Evolutionary conservation across 78 protist genomes (phyloP), one percentile per base, ranked within the genome.

Genomic region (Polysphondylium violaceum): DNA sequence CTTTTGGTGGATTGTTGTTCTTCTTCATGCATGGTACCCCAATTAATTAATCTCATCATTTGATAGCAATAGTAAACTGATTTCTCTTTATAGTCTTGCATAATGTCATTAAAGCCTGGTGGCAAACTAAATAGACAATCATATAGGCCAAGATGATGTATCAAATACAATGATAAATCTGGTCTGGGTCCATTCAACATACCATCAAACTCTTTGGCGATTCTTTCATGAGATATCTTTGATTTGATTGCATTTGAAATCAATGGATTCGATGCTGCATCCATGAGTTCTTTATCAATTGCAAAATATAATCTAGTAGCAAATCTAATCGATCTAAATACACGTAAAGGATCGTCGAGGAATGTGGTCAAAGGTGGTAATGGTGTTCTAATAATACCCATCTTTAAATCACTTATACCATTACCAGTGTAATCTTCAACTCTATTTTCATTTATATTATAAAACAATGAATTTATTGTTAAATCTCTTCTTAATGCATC

Each of bases 311-410:
- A 76, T 31, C 98, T 93, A 11, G 89, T 43, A n/a, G 98, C 94
- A 60, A 96, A 98, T n/a, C 99, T 81, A 47, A 96, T 69, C 0
- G 96, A 89, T 27, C 99, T 78, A 31, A 98, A 76, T 21, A 96
- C 92, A 29, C 99, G 93, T 43, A 98, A 87, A 11, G 99, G 99
- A 76, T 98, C 99, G 41, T 98, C 99, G 27, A 50, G 19, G 59
- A 98, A 95, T 3, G 99, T 98, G 9, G 71, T 44, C 17, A 35
- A n/a, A 25, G 99, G 98, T 2, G 68, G 90, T 14, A 97, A 76
- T 2, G 99, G 99, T 7, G 99, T 98, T 23, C 98, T 83, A 44
- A 97, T 59, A 31, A 97, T 27, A 19, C 94, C 79, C 0, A 11
- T 25, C 2, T 47, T 50, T 7, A 98, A 91, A 73, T 98, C 99